Percentiles rank a stretch among this genome's conserved stretches.
phyloP scores from a whole-genome alignment of 768 basidiomycete species.

The Hypholoma fasciculare region DNA sequence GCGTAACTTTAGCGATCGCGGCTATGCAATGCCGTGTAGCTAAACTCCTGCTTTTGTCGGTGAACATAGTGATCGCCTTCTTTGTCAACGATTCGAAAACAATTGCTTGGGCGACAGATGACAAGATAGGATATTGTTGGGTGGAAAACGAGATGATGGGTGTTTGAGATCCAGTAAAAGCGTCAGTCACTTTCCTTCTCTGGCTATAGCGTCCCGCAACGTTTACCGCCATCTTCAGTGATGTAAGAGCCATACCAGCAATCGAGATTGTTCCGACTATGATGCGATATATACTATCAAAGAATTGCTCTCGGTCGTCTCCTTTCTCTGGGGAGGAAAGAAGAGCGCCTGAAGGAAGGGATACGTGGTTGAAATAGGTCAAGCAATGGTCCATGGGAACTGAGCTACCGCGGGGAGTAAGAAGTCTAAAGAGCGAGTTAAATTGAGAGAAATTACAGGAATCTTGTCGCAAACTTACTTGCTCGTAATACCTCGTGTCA shows the following conservation, averaged over 20 bases:
- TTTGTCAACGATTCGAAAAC: conserved; percentile 34
- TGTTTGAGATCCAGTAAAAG: conserved; percentile 11
- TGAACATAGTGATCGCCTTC: conserved; percentile 24
- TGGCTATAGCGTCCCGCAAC: conserved; percentile 7
- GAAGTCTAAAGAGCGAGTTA: background rate
- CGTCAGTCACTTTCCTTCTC: conserved; percentile 2
- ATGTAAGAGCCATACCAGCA: background rate
- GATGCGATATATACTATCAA: conserved; percentile 11
- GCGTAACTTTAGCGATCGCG: conserved; percentile 18
- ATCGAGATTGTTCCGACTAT: conserved; percentile 7
- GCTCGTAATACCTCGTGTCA: conserved; percentile 32
- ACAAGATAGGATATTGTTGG: conserved; percentile 39
- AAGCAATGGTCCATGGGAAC: conserved; percentile 32
- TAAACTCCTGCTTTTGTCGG: conserved; percentile 14
- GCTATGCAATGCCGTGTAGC: conserved; percentile 22
- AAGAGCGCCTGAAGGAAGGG: conserved; percentile 28
- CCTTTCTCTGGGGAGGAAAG: conserved; percentile 20
- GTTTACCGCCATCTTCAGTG: conserved; percentile 4
- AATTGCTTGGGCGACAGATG: conserved; percentile 31
- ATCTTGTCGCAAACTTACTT: conserved; percentile 14
- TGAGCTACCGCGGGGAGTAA: conserved; percentile 26
- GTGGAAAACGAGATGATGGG: conserved; percentile 40
- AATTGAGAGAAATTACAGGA: background rate
- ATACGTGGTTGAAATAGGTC: conserved; percentile 35
- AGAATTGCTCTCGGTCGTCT: conserved; percentile 19